Conservation (phyloP, 345 rosid genomes). For the Syzygium aqueum region DNA sequence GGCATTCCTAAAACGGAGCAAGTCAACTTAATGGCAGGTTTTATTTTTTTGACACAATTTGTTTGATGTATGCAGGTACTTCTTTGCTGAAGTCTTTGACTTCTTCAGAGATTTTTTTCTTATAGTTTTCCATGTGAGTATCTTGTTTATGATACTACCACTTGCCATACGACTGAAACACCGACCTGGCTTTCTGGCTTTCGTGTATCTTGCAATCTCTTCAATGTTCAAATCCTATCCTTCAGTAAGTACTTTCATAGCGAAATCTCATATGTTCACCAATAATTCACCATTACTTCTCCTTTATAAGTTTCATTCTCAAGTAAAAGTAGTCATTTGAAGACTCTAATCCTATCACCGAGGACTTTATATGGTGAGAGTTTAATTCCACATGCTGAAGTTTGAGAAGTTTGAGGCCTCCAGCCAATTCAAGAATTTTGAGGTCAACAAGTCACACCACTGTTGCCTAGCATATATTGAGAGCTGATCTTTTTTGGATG, state of each 20-base stretch:
- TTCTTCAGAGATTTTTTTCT: constrained; percentile 85
- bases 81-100: constrained; percentile 93
- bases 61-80: constrained; percentile 55
- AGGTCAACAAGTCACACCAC: background rate
- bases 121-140: constrained; percentile 80
- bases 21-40: background rate
- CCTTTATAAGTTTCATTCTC: background rate
- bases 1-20: background rate
- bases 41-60: background rate
- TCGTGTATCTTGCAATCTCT: constrained; percentile 67
- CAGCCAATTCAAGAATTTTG: background rate
- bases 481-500: background rate
- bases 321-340: background rate
- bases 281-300: background rate
- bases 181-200: constrained; percentile 89
- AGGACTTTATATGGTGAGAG: background rate
- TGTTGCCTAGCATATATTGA: background rate
- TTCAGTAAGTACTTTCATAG: constrained; percentile 49
- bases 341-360: background rate
- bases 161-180: constrained; percentile 80
- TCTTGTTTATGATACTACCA: constrained; percentile 74
- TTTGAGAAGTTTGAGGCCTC: background rate
- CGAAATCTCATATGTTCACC: background rate
- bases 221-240: constrained; percentile 92
- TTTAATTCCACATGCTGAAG: background rate